Evolutionary conservation across 75 land plant genomes (phyloP).

Genomic region (Cunninghamia lanceolata): DNA sequence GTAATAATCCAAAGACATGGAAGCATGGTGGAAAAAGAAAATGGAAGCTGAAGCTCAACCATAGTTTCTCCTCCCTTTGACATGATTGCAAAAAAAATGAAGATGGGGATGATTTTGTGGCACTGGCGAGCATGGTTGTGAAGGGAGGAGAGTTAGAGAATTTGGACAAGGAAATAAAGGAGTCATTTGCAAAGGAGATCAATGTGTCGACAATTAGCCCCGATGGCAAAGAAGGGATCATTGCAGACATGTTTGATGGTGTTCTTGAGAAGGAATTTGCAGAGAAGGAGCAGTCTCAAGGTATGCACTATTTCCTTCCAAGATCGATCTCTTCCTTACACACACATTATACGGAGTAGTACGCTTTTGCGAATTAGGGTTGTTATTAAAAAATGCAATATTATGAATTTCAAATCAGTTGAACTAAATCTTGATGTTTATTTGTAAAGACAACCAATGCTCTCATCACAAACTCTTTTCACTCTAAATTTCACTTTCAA

Average conservation of each 20-base stretch:
- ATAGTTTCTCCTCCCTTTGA: not conserved
- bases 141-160: not conserved
- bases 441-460: too few relatives aligned
- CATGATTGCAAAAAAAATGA: not conserved
- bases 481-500: too few relatives aligned
- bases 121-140: not conserved
- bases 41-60: not conserved
- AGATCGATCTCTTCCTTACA: not conserved
- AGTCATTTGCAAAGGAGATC: not conserved
- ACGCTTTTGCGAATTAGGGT: too few relatives aligned
- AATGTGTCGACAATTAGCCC: slow-evolving; percentile 17
- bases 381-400: too few relatives aligned
- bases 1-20: too few relatives aligned
- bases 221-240: slow-evolving; percentile 62
- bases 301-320: not conserved
- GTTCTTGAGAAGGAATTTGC: slow-evolving; percentile 93
- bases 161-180: slow-evolving; percentile 1
- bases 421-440: too few relatives aligned
- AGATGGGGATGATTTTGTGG: not conserved
- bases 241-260: slow-evolving; percentile 84
- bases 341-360: not conserved
- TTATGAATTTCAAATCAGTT: too few relatives aligned
- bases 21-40: too few relatives aligned
- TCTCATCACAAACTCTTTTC: too few relatives aligned
- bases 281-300: slow-evolving; percentile 25